phyloP scores from a whole-genome alignment of 2,329 filamentous ascomycete species.

The Clathrospora elynae region DNA sequence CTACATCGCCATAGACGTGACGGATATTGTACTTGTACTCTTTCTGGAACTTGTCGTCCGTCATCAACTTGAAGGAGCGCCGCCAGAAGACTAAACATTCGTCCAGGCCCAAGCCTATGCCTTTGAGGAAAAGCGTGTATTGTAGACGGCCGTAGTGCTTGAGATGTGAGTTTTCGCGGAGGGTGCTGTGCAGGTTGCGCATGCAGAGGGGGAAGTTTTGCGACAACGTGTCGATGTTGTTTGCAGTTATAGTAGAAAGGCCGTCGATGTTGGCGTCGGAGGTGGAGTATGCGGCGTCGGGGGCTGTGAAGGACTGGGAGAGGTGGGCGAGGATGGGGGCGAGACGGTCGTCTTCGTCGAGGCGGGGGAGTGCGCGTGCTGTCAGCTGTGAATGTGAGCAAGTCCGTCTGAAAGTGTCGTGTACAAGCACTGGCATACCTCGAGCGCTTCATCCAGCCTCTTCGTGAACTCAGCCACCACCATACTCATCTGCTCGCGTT shows the following conservation, averaged over 20 bases:
- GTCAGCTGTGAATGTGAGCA: conserved; percentile 65
- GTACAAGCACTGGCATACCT: conserved; percentile 60
- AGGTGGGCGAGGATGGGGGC: conserved; percentile 76
- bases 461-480: conserved; percentile 84
- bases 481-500: conserved; percentile 84
- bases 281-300: conserved; percentile 78
- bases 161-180: conserved; percentile 86
- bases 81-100: conserved; percentile 94
- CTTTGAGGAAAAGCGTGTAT: conserved; percentile 96
- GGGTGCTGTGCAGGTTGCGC: conserved; percentile 83
- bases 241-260: conserved; percentile 63
- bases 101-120: conserved; percentile 88
- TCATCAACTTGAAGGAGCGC: conserved; percentile 79
- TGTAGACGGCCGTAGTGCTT: conserved; percentile 94
- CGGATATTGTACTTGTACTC: conserved; percentile 97
- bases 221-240: conserved; percentile 75
- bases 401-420: not conserved
- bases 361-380: conserved; percentile 83
- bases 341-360: conserved; percentile 95
- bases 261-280: conserved; percentile 75
- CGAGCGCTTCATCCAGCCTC: conserved; percentile 78
- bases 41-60: conserved; percentile 95
- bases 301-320: conserved; percentile 94
- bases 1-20: conserved; percentile 94
- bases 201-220: conserved; percentile 91